Evolutionary conservation across 139 green algal genomes (phyloP), one percentile per base, ranked within the genome.

Genomic region (Haematococcus lacustris): DNA sequence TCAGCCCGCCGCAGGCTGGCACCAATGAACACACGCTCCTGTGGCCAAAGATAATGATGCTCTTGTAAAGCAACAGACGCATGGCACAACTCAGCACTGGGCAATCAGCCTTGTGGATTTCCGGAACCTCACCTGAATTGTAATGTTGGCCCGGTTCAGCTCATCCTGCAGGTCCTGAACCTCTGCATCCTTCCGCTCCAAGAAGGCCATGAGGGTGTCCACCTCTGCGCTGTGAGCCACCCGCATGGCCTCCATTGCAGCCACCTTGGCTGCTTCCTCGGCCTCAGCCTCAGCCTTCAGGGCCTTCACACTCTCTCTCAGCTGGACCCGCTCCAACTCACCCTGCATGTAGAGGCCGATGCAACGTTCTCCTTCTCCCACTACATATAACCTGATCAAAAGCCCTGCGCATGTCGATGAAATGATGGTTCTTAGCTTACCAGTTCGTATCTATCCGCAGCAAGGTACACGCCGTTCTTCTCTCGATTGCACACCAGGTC

Each of bases 381-480:
- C n/a, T n/a, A n/a, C n/a, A n/a, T n/a, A n/a, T n/a, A n/a, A n/a
- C n/a, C n/a, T n/a, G n/a, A n/a, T n/a, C n/a, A n/a, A n/a, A n/a
- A n/a, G n/a, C n/a, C n/a, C n/a, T n/a, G n/a, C n/a, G n/a, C n/a
- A n/a, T n/a, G n/a, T n/a, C n/a, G n/a, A n/a, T n/a, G n/a, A n/a
- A n/a, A n/a, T n/a, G n/a, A n/a, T n/a, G n/a, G n/a, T n/a, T n/a
- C n/a, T n/a, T n/a, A n/a, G 28, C 74, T 70, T 53, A 85, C 78
- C 70, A 78, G 77, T 33, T 86, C 73, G 59, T 80, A 88, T 37
- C 82, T 71, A 38, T 91, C 86, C n/a, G 61, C n/a, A 6, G 86
- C 76, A 13, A 96, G 51, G 77, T 89, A 96, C 1, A 97, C 86
- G 65, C 92, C 92, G 68, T 96, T 96, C 85, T 97, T 97, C 87